Base-by-base conservation (phyloP, 2,329 filamentous ascomycete genomes). In the Aspergillus ruber region DNA sequence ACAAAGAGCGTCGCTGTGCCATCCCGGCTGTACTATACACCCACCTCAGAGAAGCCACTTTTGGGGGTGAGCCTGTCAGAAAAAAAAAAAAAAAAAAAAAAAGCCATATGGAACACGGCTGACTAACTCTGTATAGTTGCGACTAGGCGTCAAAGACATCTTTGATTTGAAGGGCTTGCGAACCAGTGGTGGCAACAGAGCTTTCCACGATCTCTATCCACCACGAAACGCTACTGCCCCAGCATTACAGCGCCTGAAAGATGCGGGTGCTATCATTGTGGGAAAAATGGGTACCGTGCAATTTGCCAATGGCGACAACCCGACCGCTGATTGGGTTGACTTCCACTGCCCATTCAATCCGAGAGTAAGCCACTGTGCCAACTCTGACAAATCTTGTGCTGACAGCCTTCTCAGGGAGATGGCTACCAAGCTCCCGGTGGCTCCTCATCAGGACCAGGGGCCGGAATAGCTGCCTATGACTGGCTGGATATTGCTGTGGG, bases 81-180 rank as follows among this genome's bases (percentile, higher is more conserved):
- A 9, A 3, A 10, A 27, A 27, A 27, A 27, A 27, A 27, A 10
- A 27, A 27, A 27, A 21, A 21, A 21, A 21, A 21, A 21, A 21
- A 21, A 20, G 4, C 3, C 21, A 6, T 3, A 27, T 27, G 25
- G 8, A 27, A 27, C 25, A 27, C 9, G 25, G 9, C 10, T 27
- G 8, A 27, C 25, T 10, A 6, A 27, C 9, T 27, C 8, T 27
- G 8, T 6, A 10, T 27, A 27, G 25, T 27, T 27, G 9, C 73
- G 82, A 13, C 60, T 85, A 1, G 81, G 75, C 2, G 72, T 85
- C 47, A 86, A 85, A 58, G 82, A 85, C 55, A 78, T 83, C 32
- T 81, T 75, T 56, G 71, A 80, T 52, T 66, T 84, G 39, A 72
- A 74, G 20, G 82, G 83, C 3, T 61, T 82, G 0, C 72, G 73